Conservation (phyloP, 139 green algal genomes). For the Nannochloris sp. region DNA sequence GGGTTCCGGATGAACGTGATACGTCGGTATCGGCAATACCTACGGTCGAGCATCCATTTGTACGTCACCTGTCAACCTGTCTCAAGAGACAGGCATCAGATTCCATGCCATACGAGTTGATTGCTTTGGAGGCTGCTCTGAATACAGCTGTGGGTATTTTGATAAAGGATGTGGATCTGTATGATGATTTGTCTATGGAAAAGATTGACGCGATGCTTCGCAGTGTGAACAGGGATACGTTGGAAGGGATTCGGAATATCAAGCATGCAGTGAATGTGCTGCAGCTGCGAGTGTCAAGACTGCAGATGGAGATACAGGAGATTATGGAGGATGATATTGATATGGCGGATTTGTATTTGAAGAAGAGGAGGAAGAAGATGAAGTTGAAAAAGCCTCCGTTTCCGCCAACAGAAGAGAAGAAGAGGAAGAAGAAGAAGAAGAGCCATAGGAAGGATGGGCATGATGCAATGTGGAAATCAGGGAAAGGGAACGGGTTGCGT, state of each 20-base stretch:
- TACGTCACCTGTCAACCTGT: slow-evolving; percentile 21
- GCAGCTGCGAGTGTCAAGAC: neutral
- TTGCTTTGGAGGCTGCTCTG: slow-evolving; percentile 32
- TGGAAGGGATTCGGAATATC: neutral
- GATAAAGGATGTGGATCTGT: slow-evolving; percentile 6
- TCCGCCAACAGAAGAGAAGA: too few relatives aligned
- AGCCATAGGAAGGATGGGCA: too few relatives aligned
- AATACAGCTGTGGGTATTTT: slow-evolving; percentile 3
- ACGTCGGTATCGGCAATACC: slow-evolving; percentile 9
- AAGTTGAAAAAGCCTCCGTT: too few relatives aligned
- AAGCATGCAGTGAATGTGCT: slow-evolving; percentile 5
- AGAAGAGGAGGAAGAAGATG: neutral
- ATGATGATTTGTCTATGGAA: slow-evolving; percentile 13
- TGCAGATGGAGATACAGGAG: slow-evolving; percentile 5
- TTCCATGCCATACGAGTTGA: slow-evolving; percentile 30
- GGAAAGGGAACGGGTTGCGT: too few relatives aligned
- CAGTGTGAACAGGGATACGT: slow-evolving; percentile 4
- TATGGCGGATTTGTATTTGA: slow-evolving; percentile 11
- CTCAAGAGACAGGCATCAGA: slow-evolving; percentile 9
- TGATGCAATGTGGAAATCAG: too few relatives aligned
- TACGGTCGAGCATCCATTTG: slow-evolving; percentile 16
- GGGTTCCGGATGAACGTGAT: neutral
- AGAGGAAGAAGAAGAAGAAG: too few relatives aligned
- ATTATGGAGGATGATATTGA: slow-evolving; percentile 11
- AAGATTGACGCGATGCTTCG: slow-evolving; percentile 19